phyloP scores from a whole-genome alignment of 257 asterid genomes.

The Plantago elongata region DNA sequence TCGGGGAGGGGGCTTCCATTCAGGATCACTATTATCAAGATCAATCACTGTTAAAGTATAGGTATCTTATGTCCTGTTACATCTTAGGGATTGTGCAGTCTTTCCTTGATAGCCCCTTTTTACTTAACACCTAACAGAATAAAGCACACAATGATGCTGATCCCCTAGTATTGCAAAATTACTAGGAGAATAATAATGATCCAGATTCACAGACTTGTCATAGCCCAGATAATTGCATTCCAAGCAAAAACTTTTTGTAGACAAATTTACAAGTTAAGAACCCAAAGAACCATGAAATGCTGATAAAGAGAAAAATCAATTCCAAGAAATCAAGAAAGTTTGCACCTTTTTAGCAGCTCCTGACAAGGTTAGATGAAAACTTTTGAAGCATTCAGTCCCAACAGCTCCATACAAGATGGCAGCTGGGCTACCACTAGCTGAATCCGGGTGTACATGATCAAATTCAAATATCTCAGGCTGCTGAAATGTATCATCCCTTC shows the following conservation, averaged over 20 bases:
- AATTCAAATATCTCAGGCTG: constrained; percentile 92
- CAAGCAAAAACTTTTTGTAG: constrained; percentile 2
- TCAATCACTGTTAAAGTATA: no score
- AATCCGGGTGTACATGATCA: constrained; percentile 89
- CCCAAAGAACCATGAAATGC: constrained; percentile 11
- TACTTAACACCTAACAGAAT: no score
- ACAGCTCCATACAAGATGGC: constrained; percentile 88
- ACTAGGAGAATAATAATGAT: background rate
- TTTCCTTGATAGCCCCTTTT: no score
- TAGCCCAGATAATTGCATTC: background rate
- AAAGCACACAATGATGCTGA: no score
- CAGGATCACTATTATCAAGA: no score
- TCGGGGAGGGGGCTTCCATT: no score
- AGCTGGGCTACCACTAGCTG: constrained; percentile 60
- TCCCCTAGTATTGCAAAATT: background rate
- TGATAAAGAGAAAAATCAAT: constrained; percentile 15
- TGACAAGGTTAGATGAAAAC: constrained; percentile 65
- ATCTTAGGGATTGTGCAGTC: no score
- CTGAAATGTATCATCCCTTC: constrained; percentile 61
- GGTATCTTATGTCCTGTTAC: no score
- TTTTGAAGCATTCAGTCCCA: constrained; percentile 81
- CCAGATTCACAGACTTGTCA: no score
- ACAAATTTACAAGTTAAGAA: constrained; percentile 7
- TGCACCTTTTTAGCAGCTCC: constrained; percentile 73
- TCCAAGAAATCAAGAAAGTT: constrained; percentile 14